Percentiles rank a stretch among this genome's conserved stretches.
These are phyloP conservation scores for Asparagopsis taxiformis DNA, from an alignment of 31 red algal species.

Conservation along the genomic window DNA sequence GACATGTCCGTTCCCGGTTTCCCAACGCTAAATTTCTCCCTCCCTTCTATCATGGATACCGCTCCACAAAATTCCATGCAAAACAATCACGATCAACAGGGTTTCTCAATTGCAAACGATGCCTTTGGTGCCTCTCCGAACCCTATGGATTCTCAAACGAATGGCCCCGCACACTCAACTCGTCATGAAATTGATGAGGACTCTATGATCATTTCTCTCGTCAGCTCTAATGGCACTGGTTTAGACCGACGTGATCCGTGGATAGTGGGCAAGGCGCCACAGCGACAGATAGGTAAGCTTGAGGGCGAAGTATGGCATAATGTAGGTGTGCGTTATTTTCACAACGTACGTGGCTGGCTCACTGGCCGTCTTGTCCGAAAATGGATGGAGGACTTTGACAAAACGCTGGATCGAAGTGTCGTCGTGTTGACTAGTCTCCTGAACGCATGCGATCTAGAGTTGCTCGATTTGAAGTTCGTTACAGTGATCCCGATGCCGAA, in stretches of 20 bases:
- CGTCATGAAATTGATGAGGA: conserved; percentile 18
- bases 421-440: conserved; percentile 27
- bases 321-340: conserved; percentile 6
- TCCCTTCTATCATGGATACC: not conserved
- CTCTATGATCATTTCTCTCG: not conserved
- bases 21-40: conserved; percentile 4
- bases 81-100: not conserved
- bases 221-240: conserved; percentile 20
- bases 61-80: not conserved
- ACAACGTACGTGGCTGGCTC: conserved; percentile 28
- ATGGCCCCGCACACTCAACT: not conserved
- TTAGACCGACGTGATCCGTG: conserved; percentile 8
- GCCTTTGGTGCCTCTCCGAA: not conserved
- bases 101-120: not conserved
- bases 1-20: conserved; percentile 2
- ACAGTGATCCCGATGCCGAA: conserved; percentile 17
- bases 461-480: conserved; percentile 27
- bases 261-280: conserved; percentile 16
- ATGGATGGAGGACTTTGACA: conserved; percentile 30
- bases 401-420: conserved; percentile 3
- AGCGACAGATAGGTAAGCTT: not conserved
- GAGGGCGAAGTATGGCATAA: conserved; percentile 24
- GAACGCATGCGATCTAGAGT: not conserved
- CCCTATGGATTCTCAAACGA: not conserved
- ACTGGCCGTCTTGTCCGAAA: conserved; percentile 16